Conservation (phyloP, 805 yeast species). For the Saccharomycopsis sp. region DNA sequence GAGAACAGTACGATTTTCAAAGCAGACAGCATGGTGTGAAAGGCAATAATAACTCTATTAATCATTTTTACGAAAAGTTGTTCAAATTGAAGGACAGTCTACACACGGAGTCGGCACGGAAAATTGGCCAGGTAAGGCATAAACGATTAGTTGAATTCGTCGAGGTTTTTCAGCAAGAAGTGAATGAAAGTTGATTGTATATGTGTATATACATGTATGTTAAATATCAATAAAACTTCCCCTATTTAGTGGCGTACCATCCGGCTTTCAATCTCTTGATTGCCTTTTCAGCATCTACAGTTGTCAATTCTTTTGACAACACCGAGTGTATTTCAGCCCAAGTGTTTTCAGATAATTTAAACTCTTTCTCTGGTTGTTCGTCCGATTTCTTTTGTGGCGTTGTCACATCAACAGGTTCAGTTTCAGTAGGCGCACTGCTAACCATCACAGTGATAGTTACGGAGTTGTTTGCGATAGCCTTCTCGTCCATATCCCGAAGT, state of each 20-base stretch:
- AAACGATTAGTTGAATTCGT: conserved; percentile 23
- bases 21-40: conserved; percentile 4
- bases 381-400: not conserved
- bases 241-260: conserved; percentile 12
- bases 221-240: not conserved
- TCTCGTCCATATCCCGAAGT: conserved; percentile 8
- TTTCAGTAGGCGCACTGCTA: too few species aligned
- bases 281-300: conserved; percentile 6
- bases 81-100: conserved; percentile 25
- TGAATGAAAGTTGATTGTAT: not conserved
- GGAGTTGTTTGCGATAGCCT: conserved; percentile 2
- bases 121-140: conserved; percentile 23
- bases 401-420: too few species aligned
- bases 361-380: not conserved
- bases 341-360: conserved; percentile 1
- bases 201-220: conserved; percentile 1
- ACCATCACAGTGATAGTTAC: conserved; percentile 15
- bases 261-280: conserved; percentile 14
- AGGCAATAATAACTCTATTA: conserved; percentile 22
- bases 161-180: conserved; percentile 19
- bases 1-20: conserved; percentile 13
- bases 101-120: conserved; percentile 24
- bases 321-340: conserved; percentile 11
- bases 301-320: conserved; percentile 8
- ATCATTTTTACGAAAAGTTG: conserved; percentile 30